A percentile compares a stretch with the other conserved stretches of the same genome.
These are phyloP conservation scores for Dysphania ambrosioides DNA, from an alignment of 148 eudicot genomes.

Conservation along the genomic window DNA sequence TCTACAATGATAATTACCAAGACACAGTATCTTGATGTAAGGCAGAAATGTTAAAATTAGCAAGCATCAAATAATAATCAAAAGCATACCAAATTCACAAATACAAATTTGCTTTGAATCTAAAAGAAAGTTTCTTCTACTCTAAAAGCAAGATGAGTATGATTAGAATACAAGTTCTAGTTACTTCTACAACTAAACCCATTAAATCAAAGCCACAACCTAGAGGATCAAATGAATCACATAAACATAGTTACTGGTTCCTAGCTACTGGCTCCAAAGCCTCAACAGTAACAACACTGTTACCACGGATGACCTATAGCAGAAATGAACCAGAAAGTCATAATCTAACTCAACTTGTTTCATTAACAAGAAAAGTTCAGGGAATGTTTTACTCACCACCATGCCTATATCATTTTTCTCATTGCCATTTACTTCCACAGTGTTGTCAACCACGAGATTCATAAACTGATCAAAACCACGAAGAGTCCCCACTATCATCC, in stretches of 20 bases:
- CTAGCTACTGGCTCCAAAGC: conserved; percentile 71
- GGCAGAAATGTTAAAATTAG: no score
- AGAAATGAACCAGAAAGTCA: not conserved
- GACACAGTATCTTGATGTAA: no score
- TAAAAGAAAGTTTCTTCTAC: not conserved
- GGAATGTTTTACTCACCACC: conserved; percentile 62
- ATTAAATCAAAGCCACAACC: not conserved
- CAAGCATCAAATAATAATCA: no score
- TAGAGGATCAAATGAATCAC: not conserved
- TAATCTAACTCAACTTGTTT: not conserved
- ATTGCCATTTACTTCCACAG: conserved; percentile 81
- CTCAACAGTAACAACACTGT: conserved; percentile 92
- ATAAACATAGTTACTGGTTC: not conserved
- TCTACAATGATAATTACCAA: no score
- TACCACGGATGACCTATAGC: conserved; percentile 81
- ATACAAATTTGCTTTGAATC: not conserved
- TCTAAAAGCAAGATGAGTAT: not conserved
- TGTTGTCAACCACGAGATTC: conserved; percentile 94
- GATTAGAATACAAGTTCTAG: conserved; percentile 14
- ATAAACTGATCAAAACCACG: conserved; percentile 97
- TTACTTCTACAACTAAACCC: not conserved
- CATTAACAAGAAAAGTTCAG: not conserved
- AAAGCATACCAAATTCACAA: not conserved
- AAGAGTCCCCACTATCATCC: conserved; percentile 80
- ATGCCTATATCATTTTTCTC: conserved; percentile 89